Percentiles rank a stretch among this genome's conserved stretches.
Evolutionary conservation across 2,329 filamentous ascomycete genomes (phyloP).

Genomic region (Paecilomyces variotii): DNA sequence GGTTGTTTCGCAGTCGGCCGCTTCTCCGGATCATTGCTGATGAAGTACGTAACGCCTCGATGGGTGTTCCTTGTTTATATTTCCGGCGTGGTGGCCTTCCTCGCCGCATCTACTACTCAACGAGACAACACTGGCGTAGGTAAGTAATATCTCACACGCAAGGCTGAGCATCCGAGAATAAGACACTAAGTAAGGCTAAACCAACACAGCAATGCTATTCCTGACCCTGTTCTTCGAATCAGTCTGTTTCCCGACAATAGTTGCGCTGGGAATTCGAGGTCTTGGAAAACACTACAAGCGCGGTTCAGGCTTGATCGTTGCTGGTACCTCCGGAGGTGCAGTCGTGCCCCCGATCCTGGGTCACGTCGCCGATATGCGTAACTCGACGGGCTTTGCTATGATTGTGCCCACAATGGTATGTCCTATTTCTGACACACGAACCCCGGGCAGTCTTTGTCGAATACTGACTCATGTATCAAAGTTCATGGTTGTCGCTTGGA

Average conservation of each 20-base stretch:
- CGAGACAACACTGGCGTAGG: slow-evolving; percentile 40
- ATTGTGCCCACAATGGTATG: slow-evolving; percentile 51
- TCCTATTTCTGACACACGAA: slow-evolving; percentile 23
- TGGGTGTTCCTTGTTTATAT: slow-evolving; percentile 65
- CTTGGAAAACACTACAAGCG: slow-evolving; percentile 66
- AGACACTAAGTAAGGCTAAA: background rate
- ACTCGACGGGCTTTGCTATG: slow-evolving; percentile 56
- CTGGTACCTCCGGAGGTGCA: slow-evolving; percentile 58
- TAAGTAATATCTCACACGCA: slow-evolving; percentile 6
- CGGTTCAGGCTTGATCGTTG: slow-evolving; percentile 39
- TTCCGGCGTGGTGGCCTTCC: slow-evolving; percentile 53
- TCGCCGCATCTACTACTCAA: slow-evolving; percentile 43
- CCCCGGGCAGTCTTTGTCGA: background rate
- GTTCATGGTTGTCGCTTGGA: slow-evolving; percentile 51
- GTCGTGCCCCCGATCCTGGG: slow-evolving; percentile 66
- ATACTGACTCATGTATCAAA: slow-evolving; percentile 5
- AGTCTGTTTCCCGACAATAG: slow-evolving; percentile 75
- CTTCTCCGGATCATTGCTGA: slow-evolving; percentile 58
- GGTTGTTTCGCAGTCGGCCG: slow-evolving; percentile 65
- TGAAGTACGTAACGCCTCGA: slow-evolving; percentile 60
- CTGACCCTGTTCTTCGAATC: slow-evolving; percentile 75
- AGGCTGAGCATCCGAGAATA: background rate
- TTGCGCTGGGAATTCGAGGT: slow-evolving; percentile 67
- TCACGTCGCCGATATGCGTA: slow-evolving; percentile 56
- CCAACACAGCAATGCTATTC: slow-evolving; percentile 49